Base-by-base conservation (phyloP, 192 early-diverging fungal genomes). In the Obelidium mucronatum region DNA sequence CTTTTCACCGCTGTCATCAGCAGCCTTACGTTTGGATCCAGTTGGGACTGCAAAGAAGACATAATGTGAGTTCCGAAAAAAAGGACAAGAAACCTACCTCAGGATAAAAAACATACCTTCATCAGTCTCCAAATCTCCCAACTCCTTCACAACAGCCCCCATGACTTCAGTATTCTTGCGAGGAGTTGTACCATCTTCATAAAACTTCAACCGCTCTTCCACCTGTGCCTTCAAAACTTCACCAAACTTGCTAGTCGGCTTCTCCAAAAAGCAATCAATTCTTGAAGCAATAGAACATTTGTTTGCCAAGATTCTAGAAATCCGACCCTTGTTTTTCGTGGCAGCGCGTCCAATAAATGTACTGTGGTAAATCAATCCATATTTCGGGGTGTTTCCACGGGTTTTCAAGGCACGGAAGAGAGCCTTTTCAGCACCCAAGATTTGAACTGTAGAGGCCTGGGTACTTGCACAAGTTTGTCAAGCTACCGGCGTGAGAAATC, bases 351-450 rank as follows among this genome's bases (percentile, higher is more conserved):
- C 96, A 80, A 99, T 97, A 80, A 98, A 98, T 19, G 95, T 92
- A 31, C 95, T 95, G 90, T 99, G 95, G 88, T 96, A 99, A 81
- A 99, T 96, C 40, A 99, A 89, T 83, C 97, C 97, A 78, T 99
- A 99, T 82, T 99, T 99, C 81, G 96, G 97, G 1, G 97, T 99
- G 86, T 99, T 97, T 58, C 96, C 95, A 60, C 90, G 88, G 59
- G 96, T 98, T 89, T 99, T 99, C 74, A 99, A 88, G 35, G 97
- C 97, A 11, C 93, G 51, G 93, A 99, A 99, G 34, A 99, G 91
- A n/a, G 98, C 98, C 92, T 99, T 99, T 86, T 99, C 98, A 40
- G 98, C 98, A 83, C 98, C 98, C 24, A 99, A 90, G 70, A 99
- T 98, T 88, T 99, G 98, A 72, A 99, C 93, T 65, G 98, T 99